A percentile compares a stretch with the other conserved stretches of the same genome.
These are phyloP conservation scores for Malus asiatica DNA, from an alignment of 306 rosid species.

Conservation along the genomic window DNA sequence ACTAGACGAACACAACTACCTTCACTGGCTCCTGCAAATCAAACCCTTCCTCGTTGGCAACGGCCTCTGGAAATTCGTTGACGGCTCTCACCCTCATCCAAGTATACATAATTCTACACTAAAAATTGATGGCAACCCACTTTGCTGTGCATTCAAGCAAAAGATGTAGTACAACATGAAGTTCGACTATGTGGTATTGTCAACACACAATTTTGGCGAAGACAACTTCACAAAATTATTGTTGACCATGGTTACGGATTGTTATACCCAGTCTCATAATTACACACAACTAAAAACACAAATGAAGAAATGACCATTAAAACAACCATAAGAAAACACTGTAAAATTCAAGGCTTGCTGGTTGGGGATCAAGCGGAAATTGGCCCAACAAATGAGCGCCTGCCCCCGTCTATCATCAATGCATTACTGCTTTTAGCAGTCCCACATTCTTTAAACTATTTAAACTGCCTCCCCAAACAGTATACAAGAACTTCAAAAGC, in stretches of 20 bases:
- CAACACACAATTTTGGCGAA: background rate
- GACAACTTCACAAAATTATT: background rate
- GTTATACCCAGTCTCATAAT: constrained; percentile 12
- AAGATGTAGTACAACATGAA: background rate
- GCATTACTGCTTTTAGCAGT: background rate
- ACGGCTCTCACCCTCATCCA: too few relatives aligned
- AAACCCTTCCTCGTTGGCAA: too few relatives aligned
- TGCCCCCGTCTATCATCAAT: background rate
- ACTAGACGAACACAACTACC: too few relatives aligned
- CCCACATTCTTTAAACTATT: background rate
- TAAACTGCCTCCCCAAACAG: constrained; percentile 16
- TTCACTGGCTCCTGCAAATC: too few relatives aligned
- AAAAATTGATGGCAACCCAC: constrained; percentile 21
- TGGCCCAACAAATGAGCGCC: background rate
- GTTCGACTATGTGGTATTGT: background rate
- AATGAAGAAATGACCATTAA: constrained; percentile 5
- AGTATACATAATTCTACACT: background rate
- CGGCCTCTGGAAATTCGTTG: too few relatives aligned
- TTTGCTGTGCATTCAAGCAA: constrained; percentile 15
- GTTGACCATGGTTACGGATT: constrained; percentile 14
- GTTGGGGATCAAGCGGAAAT: constrained; percentile 2
- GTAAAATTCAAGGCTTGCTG: background rate
- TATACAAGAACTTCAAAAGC: background rate
- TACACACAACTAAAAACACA: constrained; percentile 15
- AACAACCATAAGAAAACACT: constrained; percentile 14